phyloP scores from a whole-genome alignment of 2,329 filamentous ascomycete species.

The Aspergillus caelatus region DNA sequence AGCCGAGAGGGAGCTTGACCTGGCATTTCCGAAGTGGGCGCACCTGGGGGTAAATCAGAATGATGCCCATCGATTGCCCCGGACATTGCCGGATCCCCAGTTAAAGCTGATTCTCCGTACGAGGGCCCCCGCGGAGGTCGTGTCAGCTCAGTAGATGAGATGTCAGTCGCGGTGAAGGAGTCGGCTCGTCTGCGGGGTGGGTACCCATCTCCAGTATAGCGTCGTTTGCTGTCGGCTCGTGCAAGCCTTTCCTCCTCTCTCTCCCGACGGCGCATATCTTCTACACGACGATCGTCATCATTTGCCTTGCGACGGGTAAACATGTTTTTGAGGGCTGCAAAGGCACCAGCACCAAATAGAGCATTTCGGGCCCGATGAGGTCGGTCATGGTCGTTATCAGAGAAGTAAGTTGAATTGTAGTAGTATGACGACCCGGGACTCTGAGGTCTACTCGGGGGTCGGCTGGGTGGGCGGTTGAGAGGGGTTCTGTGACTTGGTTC shows the following conservation, averaged over 20 bases:
- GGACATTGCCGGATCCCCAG: conserved; percentile 32
- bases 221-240: conserved; percentile 59
- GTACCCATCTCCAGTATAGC: conserved; percentile 70
- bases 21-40: conserved; percentile 40
- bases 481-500: conserved; percentile 40
- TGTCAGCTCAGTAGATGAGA: conserved; percentile 40
- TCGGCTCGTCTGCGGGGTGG: conserved; percentile 36
- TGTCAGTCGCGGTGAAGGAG: conserved; percentile 40
- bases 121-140: conserved; percentile 32
- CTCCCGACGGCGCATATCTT: conserved; percentile 54
- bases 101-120: conserved; percentile 38
- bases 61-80: conserved; percentile 32
- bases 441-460: conserved; percentile 37
- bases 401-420: conserved; percentile 44
- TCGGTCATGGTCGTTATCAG: conserved; percentile 46
- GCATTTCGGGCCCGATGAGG: conserved; percentile 60
- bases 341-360: conserved; percentile 68
- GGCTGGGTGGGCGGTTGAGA: conserved; percentile 37
- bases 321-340: conserved; percentile 61
- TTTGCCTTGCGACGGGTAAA: conserved; percentile 61
- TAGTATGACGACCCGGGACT: conserved; percentile 40
- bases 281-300: conserved; percentile 63
- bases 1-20: conserved; percentile 24
- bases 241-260: conserved; percentile 56
- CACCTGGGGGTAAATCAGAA: conserved; percentile 43